Evolutionary conservation across 805 yeast genomes (phyloP).

Genomic region (Metschnikowia kunwiensis): DNA sequence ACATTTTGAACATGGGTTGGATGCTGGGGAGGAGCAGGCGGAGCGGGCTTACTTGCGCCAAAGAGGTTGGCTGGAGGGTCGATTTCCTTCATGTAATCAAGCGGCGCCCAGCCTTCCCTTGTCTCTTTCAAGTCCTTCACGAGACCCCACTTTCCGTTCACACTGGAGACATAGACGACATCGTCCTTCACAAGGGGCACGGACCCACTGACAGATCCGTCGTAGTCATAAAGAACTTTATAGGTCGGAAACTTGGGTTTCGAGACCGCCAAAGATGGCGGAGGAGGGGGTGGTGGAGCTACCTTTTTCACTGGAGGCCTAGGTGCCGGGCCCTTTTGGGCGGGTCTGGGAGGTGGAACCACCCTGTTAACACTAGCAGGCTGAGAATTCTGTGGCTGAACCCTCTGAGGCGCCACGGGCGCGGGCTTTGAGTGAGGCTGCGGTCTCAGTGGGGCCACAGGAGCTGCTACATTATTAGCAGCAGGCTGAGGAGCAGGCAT

Average conservation of each 20-base stretch:
- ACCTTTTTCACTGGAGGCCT: conserved; percentile 56
- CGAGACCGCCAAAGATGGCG: conserved; percentile 56
- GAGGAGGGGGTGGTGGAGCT: conserved; percentile 42
- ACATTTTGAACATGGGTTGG: conserved; percentile 6
- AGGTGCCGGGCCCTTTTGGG: conserved; percentile 43
- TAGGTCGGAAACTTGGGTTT: conserved; percentile 71
- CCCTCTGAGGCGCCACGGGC: conserved; percentile 24
- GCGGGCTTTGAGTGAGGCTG: conserved; percentile 19
- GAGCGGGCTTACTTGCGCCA: conserved; percentile 22
- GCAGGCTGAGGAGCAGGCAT: neutral
- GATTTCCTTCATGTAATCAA: conserved; percentile 74
- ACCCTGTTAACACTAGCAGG: conserved; percentile 22
- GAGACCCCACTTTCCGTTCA: conserved; percentile 91
- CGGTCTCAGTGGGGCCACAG: conserved; percentile 13
- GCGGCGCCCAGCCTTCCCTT: conserved; percentile 96
- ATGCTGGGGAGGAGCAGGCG: conserved; percentile 38
- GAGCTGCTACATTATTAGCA: conserved; percentile 1
- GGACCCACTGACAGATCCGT: conserved; percentile 80
- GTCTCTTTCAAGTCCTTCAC: conserved; percentile 74
- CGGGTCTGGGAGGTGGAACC: conserved; percentile 20
- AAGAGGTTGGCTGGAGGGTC: conserved; percentile 42
- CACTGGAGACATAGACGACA: conserved; percentile 66
- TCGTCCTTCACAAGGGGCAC: conserved; percentile 77
- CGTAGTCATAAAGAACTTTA: conserved; percentile 84
- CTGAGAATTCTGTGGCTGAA: conserved; percentile 8